Evolutionary conservation across 108 stramenopile species (phyloP).

Genomic region (Mediolabrus comicus): DNA sequence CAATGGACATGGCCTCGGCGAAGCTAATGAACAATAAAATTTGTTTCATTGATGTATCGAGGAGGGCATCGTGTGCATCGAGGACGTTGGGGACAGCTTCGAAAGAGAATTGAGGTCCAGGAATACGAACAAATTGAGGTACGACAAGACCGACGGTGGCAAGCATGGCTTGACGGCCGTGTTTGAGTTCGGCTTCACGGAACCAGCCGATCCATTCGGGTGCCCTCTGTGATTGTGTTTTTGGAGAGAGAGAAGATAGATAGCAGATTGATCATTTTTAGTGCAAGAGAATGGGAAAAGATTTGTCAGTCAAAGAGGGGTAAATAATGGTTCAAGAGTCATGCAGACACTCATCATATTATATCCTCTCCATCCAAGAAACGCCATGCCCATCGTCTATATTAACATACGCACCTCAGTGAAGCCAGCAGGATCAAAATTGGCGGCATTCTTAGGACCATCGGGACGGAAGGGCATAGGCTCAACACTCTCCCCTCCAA

Average conservation of each 20-base stretch:
- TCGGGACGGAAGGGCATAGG: constrained; percentile 55
- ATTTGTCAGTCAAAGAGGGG: no score
- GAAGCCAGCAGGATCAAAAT: constrained; percentile 74
- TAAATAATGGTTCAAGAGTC: no score
- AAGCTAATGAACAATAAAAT: constrained; percentile 75
- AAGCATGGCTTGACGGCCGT: constrained; percentile 88
- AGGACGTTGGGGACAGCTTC: constrained; percentile 80
- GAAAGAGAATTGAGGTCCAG: constrained; percentile 83
- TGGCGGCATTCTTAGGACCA: constrained; percentile 35
- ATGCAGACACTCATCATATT: no score
- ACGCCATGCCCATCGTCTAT: neutral
- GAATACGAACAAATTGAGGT: constrained; percentile 84
- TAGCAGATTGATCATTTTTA: neutral
- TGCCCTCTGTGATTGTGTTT: constrained; percentile 22
- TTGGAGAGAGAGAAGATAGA: neutral
- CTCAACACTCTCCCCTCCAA: constrained; percentile 63
- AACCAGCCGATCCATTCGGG: constrained; percentile 82
- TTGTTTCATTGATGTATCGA: constrained; percentile 75
- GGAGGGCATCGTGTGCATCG: constrained; percentile 80
- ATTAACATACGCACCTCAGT: constrained; percentile 48
- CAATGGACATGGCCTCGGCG: constrained; percentile 59
- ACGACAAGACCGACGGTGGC: constrained; percentile 84
- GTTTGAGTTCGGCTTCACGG: constrained; percentile 84
- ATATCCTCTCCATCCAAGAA: no score
- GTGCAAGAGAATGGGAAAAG: neutral